A percentile compares a stretch with the other conserved stretches of the same genome.
Conservation (phyloP, 208 protist genomes). For the Leishmania gerbilli region DNA sequence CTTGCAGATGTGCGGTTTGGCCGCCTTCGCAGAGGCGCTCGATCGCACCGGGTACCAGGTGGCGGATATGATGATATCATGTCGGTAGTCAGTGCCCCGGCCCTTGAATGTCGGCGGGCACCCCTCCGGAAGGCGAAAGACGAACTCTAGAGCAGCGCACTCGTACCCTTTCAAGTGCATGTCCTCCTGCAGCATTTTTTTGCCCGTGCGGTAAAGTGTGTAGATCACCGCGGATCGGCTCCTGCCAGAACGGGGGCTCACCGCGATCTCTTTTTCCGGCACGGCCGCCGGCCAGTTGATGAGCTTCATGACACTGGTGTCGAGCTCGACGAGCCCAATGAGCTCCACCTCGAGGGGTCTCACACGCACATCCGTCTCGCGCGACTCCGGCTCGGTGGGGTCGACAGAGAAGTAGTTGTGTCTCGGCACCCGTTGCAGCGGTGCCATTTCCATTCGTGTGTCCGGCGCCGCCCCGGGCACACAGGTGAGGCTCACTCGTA, state of each 20-base stretch:
- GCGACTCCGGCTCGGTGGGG: conserved; percentile 10
- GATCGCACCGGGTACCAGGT: conserved; percentile 20
- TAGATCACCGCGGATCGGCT: conserved; percentile 8
- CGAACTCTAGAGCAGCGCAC: conserved; percentile 29
- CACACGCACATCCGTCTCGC: conserved; percentile 39
- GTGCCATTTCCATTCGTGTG: conserved; percentile 15
- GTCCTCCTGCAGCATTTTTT: conserved; percentile 15
- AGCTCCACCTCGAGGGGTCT: conserved; percentile 31
- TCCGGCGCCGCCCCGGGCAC: conserved; percentile 26
- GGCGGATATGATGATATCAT: conserved; percentile 22
- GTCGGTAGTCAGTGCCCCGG: conserved; percentile 24
- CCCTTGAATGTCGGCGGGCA: conserved; percentile 54
- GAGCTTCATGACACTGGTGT: conserved; percentile 40
- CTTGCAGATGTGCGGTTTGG: conserved; percentile 9
- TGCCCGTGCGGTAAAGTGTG: conserved; percentile 21
- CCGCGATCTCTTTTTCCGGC: neutral
- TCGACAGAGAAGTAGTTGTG: conserved; percentile 52
- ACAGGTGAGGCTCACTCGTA: conserved; percentile 39
- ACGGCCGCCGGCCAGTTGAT: conserved; percentile 20
- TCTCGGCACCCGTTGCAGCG: conserved; percentile 9
- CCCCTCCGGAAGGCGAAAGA: conserved; percentile 53
- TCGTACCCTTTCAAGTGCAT: conserved; percentile 24
- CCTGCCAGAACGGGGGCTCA: neutral
- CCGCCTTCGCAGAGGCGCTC: neutral
- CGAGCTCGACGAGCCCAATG: conserved; percentile 27